Conservation (phyloP, 208 protist genomes). For the Jaenimonas drosophilae region DNA sequence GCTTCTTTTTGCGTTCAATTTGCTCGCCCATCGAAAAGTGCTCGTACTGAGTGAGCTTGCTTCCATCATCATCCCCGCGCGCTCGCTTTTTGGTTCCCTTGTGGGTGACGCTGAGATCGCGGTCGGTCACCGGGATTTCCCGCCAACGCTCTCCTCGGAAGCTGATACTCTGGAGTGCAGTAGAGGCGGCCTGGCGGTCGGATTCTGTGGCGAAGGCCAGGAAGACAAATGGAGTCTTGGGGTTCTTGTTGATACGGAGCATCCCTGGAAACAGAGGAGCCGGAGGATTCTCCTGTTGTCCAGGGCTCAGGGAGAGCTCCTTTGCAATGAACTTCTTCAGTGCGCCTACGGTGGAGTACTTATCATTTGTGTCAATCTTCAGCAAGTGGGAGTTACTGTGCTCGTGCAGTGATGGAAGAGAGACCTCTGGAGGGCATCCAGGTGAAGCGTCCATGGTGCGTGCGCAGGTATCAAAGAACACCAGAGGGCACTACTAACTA, state of each 20-base stretch:
- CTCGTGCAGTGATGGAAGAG: conserved; percentile 49
- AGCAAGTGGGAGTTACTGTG: conserved; percentile 84
- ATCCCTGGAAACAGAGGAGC: conserved; percentile 61
- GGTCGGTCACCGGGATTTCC: conserved; percentile 32
- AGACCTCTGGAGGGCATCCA: too few species aligned
- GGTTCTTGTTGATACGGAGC: conserved; percentile 83
- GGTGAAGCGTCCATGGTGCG: too few species aligned
- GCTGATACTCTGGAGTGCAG: conserved; percentile 28
- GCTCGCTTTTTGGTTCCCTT: conserved; percentile 53
- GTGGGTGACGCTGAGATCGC: conserved; percentile 64
- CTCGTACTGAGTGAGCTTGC: conserved; percentile 68
- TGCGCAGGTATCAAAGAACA: too few species aligned
- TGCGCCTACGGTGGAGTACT: conserved; percentile 57
- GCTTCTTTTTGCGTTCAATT: conserved; percentile 51
- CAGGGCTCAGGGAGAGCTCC: conserved; percentile 8
- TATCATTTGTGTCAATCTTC: conserved; percentile 84
- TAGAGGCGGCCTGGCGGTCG: conserved; percentile 27
- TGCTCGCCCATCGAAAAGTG: conserved; percentile 64
- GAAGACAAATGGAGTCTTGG: conserved; percentile 54
- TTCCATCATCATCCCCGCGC: conserved; percentile 20
- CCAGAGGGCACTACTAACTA: too few species aligned
- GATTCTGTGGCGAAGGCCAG: conserved; percentile 68
- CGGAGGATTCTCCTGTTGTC: too few species aligned
- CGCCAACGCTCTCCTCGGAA: conserved; percentile 50
- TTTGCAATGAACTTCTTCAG: conserved; percentile 76